These are phyloP conservation scores for Cucurbita pepo DNA, from an alignment of 306 rosid species.

Conservation along the genomic window DNA sequence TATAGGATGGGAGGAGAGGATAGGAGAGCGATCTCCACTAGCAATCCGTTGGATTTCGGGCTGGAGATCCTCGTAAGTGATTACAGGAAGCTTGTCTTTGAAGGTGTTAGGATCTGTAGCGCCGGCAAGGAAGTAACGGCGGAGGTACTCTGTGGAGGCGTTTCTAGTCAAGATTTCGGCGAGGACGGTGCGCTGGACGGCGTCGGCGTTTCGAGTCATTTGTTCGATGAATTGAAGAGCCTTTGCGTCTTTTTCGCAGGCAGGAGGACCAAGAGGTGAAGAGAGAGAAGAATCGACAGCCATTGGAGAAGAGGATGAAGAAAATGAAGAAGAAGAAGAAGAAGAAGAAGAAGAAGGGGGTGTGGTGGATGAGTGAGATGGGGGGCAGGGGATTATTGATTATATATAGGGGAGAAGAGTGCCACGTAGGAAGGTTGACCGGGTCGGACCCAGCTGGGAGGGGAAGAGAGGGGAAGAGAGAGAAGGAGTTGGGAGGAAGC, in stretches of 20 bases:
- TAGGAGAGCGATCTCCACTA: constrained; percentile 40
- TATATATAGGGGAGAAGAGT: constrained; percentile 2
- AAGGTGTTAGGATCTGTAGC: constrained; percentile 24
- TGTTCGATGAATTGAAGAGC: constrained; percentile 37
- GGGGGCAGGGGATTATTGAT: background rate
- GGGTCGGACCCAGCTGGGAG: constrained; percentile 9
- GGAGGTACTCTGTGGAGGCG: constrained; percentile 36
- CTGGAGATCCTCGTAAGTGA: constrained; percentile 41
- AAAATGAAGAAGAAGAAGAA: background rate
- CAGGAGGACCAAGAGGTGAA: constrained; percentile 38
- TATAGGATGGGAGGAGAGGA: constrained; percentile 40
- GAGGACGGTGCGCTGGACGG: constrained; percentile 28
- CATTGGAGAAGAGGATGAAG: constrained; percentile 1
- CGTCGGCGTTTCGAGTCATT: constrained; percentile 31
- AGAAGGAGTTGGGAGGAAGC: constrained; percentile 1
- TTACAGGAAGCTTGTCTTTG: constrained; percentile 22
- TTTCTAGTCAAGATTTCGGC: constrained; percentile 25
- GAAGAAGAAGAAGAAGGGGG: background rate
- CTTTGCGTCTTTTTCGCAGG: constrained; percentile 34
- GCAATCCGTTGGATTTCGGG: constrained; percentile 45
- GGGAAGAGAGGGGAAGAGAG: background rate
- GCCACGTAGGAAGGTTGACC: constrained; percentile 15
- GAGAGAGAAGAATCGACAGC: constrained; percentile 29
- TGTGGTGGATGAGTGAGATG: background rate
- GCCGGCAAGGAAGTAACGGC: constrained; percentile 25